These are phyloP conservation scores for Russula sp. DNA, from an alignment of 768 basidiomycete species.

Conservation along the genomic window DNA sequence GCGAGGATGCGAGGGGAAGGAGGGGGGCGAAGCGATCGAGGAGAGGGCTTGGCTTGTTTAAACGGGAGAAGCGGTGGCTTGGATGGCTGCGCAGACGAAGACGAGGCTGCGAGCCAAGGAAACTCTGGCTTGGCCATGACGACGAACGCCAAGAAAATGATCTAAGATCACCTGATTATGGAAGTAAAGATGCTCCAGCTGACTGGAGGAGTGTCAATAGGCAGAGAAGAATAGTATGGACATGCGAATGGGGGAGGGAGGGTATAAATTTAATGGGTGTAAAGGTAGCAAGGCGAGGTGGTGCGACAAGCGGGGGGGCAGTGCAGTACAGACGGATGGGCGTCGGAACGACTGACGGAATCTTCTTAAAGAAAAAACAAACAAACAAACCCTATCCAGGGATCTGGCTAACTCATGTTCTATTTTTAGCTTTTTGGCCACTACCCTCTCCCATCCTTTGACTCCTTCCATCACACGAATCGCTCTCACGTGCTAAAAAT, in stretches of 20 bases:
- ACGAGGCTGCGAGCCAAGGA: constrained; percentile 5
- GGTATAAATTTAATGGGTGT: background rate
- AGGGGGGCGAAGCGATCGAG: constrained; percentile 9
- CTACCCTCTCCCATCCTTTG: no score
- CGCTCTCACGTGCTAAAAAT: no score
- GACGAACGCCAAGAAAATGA: constrained; percentile 10
- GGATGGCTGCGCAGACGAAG: constrained; percentile 13
- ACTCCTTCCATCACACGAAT: no score
- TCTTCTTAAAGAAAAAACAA: no score
- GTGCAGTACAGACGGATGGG: constrained; percentile 6
- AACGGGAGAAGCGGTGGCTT: background rate
- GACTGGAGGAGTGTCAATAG: background rate
- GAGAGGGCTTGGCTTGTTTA: background rate
- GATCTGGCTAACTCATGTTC: no score
- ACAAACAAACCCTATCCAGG: no score
- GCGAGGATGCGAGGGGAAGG: background rate
- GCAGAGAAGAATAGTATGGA: background rate
- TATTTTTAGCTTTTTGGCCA: no score
- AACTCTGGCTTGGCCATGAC: constrained; percentile 30
- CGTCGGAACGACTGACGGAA: background rate
- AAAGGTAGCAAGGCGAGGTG: no score
- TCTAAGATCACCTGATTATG: background rate
- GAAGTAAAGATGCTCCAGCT: background rate
- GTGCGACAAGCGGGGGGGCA: constrained; percentile 17
- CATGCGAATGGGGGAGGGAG: background rate